Conservation (phyloP, 2,329 filamentous ascomycete genomes). For the Emergomyces africanus region DNA sequence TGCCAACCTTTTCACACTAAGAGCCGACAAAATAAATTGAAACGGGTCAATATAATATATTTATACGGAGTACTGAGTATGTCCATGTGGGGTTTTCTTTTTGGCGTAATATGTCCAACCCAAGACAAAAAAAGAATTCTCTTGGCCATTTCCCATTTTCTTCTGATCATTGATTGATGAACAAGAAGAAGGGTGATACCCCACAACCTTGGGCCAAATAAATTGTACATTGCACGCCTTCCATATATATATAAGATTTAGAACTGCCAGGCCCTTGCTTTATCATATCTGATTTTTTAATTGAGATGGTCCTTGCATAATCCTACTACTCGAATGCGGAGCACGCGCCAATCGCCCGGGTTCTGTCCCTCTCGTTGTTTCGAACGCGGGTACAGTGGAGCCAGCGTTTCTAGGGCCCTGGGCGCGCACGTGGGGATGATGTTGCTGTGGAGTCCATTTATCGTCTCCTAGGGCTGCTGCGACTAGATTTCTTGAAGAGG, state of each 20-base stretch:
- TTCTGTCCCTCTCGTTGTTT: neutral
- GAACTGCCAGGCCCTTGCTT: no score
- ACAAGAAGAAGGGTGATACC: neutral
- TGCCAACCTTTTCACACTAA: neutral
- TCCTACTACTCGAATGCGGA: neutral
- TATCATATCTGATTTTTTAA: neutral
- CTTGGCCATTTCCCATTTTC: neutral
- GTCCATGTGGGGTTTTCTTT: neutral
- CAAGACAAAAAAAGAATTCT: neutral
- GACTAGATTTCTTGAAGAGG: neutral
- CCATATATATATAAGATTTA: no score
- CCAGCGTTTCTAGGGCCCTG: neutral
- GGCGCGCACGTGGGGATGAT: neutral
- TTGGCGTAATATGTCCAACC: neutral
- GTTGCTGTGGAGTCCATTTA: slow-evolving; percentile 1
- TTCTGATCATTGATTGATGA: neutral
- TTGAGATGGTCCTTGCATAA: neutral
- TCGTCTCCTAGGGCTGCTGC: neutral
- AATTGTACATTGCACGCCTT: neutral
- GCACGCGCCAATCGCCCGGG: neutral
- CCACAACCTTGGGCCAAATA: neutral
- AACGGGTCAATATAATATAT: neutral
- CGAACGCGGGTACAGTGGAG: neutral
- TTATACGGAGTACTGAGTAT: no score
- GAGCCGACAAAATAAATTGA: neutral